phyloP scores from a whole-genome alignment of 441 rosid genomes.

The Corymbia calophylla region DNA sequence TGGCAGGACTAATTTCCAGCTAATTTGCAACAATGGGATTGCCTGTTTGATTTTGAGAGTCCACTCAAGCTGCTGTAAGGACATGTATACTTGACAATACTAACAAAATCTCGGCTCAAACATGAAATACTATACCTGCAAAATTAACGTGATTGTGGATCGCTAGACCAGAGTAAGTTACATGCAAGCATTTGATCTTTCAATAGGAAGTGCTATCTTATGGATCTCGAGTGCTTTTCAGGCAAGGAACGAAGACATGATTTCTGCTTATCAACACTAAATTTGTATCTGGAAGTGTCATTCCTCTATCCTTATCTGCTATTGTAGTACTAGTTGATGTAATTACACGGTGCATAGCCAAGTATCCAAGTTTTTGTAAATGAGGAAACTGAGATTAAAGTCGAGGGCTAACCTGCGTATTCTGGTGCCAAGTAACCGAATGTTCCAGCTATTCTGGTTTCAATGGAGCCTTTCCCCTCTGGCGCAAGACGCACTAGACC shows the following conservation, averaged over 20 bases:
- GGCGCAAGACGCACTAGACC: constrained; percentile 12
- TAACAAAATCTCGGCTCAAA: not conserved
- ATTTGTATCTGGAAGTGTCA: not conserved
- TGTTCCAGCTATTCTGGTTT: constrained; percentile 9
- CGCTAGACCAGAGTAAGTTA: not conserved
- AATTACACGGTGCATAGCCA: not conserved
- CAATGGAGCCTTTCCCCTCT: constrained; percentile 8
- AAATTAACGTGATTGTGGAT: not conserved
- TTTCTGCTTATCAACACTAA: not conserved
- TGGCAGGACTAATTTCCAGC: not conserved
- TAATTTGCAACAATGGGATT: not conserved
- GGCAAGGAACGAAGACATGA: not conserved
- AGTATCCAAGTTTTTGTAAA: not conserved
- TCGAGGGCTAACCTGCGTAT: constrained; percentile 5
- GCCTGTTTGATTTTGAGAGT: not conserved
- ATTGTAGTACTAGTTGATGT: not conserved
- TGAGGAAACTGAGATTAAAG: not conserved
- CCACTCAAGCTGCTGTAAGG: not conserved
- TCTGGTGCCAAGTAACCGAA: constrained; percentile 12
- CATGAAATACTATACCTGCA: not conserved
- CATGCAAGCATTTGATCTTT: not conserved
- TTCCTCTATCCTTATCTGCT: not conserved
- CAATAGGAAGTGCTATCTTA: not conserved
- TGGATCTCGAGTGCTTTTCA: not conserved
- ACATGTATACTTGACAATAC: not conserved